phyloP scores from a whole-genome alignment of 1,284 basidiomycete species.

The Sanguinoderma infundibulare region DNA sequence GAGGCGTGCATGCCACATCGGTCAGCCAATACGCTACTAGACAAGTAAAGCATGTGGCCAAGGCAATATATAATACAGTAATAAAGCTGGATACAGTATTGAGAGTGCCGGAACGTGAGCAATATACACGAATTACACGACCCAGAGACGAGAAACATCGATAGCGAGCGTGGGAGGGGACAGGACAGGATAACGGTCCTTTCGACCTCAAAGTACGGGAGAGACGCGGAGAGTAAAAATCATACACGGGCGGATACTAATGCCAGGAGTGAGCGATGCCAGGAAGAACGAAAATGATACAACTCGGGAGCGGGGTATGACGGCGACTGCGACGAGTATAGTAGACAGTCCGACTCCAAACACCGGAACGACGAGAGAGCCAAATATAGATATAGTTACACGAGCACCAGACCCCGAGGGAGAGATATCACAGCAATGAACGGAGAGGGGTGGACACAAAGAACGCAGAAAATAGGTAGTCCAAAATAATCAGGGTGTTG shows the following conservation, averaged over 20 bases:
- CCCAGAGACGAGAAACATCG: conserved; percentile 1
- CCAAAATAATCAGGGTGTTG: background rate
- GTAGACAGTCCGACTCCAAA: conserved; percentile 13
- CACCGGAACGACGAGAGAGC: background rate
- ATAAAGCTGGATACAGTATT: conserved; percentile 26
- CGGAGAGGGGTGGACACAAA: background rate
- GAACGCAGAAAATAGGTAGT: background rate
- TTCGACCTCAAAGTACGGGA: background rate
- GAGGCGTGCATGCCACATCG: too few species aligned
- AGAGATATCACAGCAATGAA: conserved; percentile 3
- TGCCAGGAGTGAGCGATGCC: background rate
- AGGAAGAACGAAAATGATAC: conserved; percentile 23
- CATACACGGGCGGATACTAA: background rate
- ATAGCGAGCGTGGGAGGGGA: conserved; percentile 22
- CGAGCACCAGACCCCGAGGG: conserved; percentile 2
- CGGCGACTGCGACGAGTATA: conserved; percentile 13
- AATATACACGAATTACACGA: conserved; percentile 25
- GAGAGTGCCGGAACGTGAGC: conserved; percentile 6
- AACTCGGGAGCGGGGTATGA: conserved; percentile 25
- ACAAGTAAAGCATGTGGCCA: background rate
- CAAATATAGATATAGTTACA: conserved; percentile 5
- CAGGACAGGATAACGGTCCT: background rate
- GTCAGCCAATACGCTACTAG: background rate
- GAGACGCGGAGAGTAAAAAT: conserved; percentile 2
- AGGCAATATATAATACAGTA: conserved; percentile 24